Base-by-base conservation (phyloP, 768 basidiomycete species). In the Tricholoma sp. region DNA sequence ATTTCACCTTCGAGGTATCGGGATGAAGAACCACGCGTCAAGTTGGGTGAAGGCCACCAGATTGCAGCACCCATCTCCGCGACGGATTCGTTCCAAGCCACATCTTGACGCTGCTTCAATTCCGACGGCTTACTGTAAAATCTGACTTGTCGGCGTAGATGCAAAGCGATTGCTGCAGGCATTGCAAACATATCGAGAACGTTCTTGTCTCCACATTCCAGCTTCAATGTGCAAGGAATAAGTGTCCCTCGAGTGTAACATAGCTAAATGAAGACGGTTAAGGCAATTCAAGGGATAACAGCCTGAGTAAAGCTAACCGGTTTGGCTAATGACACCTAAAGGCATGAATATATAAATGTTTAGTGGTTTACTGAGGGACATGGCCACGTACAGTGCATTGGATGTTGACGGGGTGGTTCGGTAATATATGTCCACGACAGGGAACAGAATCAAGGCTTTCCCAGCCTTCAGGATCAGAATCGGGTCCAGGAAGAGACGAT, bases 1-100 rank as follows among this genome's bases (percentile, higher is more conserved):
- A 83, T 79, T 63, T 83, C 80, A 6, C 81, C 81, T 61, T 81
- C 78, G 20, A 82, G 68, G 56, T 74, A 69, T 18, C 80, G 76
- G 18, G 67, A 66, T 29, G 68, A 67, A 2, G 70, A 54, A 36
- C 67, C 66, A 51, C 61, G 68, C 4, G 63, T 55, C 29, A 62
- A 59, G 13, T 70, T 69, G 10, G 66, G 57, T 4, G 74, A 73
- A 5, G 77, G 74, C 80, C 81, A 81, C 78, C 78, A 80, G 5
- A 70, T 70, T 31, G 79, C 80, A 17, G 68, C 63, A 9, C 72
- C 72, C 57, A 79, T 67, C 49, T 79, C 76, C 51, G 77, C 76
- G 20, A 74, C 70, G 13, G 65, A 66, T 54, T 81, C 80, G 52
- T 74, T 74, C 75, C 76, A 78, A 28, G 76, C 74, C 1, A 75